Percentiles rank a stretch among this genome's conserved stretches.
Conservation (phyloP, 495 filamentous ascomycete species). For the Talaromyces borbonicus region DNA sequence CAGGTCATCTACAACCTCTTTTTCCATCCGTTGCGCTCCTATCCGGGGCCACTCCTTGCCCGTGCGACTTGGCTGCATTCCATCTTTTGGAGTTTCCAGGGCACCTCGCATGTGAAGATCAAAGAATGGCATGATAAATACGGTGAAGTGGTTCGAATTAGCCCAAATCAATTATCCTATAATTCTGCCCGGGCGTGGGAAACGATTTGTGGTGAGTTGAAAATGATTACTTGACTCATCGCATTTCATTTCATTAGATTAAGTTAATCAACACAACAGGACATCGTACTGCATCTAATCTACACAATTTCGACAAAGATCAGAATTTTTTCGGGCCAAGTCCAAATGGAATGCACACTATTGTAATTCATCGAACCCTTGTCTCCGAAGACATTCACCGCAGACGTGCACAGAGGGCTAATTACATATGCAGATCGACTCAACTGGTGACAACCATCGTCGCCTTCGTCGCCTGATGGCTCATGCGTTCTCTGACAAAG, state of each 20-base stretch:
- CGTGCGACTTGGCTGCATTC: slow-evolving; percentile 5
- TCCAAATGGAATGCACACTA: background rate
- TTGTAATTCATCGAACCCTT: background rate
- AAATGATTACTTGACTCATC: background rate
- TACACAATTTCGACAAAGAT: background rate
- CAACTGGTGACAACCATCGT: slow-evolving; percentile 32
- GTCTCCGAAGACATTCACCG: background rate
- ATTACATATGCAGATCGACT: slow-evolving; percentile 10
- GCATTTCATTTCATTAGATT: background rate
- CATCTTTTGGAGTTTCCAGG: slow-evolving; percentile 2
- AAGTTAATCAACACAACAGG: too few relatives aligned
- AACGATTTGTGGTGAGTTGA: slow-evolving; percentile 6
- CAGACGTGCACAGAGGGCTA: background rate
- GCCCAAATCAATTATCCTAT: slow-evolving; percentile 9
- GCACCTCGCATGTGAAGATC: slow-evolving; percentile 1
- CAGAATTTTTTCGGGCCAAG: background rate
- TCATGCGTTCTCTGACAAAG: slow-evolving; percentile 38
- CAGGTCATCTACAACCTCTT: slow-evolving; percentile 18
- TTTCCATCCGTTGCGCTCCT: slow-evolving; percentile 17
- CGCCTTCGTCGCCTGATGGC: slow-evolving; percentile 34
- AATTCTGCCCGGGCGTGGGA: slow-evolving; percentile 7
- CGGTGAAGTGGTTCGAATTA: slow-evolving; percentile 10
- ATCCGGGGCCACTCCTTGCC: slow-evolving; percentile 19
- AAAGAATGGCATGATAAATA: slow-evolving; percentile 12
- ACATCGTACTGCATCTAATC: background rate